Conservation (phyloP, 2,329 filamentous ascomycete genomes). For the Aspergillus calidoustus region DNA sequence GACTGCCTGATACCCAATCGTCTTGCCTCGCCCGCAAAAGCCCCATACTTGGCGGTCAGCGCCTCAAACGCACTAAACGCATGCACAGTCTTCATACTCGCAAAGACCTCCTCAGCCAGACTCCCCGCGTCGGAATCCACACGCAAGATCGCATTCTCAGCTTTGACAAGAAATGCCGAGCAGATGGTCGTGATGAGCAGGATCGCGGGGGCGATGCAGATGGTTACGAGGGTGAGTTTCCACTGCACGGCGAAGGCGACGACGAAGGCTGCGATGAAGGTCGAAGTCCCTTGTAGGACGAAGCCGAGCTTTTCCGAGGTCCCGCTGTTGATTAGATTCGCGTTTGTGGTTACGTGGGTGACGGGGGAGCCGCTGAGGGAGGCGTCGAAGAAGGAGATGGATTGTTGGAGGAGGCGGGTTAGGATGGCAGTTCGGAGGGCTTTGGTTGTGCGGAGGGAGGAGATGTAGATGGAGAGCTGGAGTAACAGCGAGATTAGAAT, state of each 20-base stretch:
- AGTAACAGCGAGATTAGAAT: constrained; percentile 69
- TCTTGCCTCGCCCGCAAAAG: constrained; percentile 62
- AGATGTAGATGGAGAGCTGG: constrained; percentile 53
- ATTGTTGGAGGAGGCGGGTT: neutral
- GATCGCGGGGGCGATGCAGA: constrained; percentile 79
- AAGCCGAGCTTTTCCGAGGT: constrained; percentile 88
- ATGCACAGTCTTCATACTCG: constrained; percentile 26
- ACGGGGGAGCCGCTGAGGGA: constrained; percentile 95
- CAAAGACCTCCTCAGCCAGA: constrained; percentile 21
- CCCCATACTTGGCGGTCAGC: constrained; percentile 25
- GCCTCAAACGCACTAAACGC: constrained; percentile 28
- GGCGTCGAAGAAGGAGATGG: constrained; percentile 46
- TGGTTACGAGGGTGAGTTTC: constrained; percentile 88
- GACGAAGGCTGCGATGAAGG: constrained; percentile 85
- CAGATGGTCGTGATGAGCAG: constrained; percentile 73
- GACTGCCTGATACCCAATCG: constrained; percentile 77
- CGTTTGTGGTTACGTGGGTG: constrained; percentile 91
- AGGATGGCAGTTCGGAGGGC: neutral
- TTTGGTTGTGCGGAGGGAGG: neutral
- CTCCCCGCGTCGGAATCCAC: constrained; percentile 58
- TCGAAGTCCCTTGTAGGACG: constrained; percentile 74
- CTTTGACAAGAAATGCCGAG: constrained; percentile 76
- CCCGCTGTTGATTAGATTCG: constrained; percentile 82
- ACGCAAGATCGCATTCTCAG: constrained; percentile 75
- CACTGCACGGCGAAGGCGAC: constrained; percentile 91